phyloP scores from a whole-genome alignment of 768 basidiomycete genomes.

The Coprinellus micaceus region DNA sequence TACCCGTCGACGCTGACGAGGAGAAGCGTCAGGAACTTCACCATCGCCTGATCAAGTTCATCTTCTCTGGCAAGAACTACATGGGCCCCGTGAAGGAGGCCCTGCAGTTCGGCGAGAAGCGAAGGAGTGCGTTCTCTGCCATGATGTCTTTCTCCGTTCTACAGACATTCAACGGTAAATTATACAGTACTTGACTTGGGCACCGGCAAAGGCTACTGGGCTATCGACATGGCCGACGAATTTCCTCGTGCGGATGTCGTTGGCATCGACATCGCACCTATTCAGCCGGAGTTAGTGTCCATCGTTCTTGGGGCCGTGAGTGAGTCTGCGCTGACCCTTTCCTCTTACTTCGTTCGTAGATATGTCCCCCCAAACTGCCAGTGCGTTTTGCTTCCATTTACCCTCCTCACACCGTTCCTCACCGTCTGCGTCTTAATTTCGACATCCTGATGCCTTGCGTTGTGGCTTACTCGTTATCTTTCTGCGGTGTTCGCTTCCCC shows the following conservation, averaged over 20 bases:
- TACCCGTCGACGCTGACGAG: slow-evolving; percentile 67
- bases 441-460: too few species aligned
- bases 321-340: slow-evolving; percentile 19
- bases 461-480: too few species aligned
- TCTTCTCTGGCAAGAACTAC: slow-evolving; percentile 61
- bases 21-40: slow-evolving; percentile 61
- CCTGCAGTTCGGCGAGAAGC: slow-evolving; percentile 47
- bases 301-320: too few species aligned
- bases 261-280: slow-evolving; percentile 69
- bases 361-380: slow-evolving; percentile 64
- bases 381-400: slow-evolving; percentile 39
- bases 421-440: neutral
- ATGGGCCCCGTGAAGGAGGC: slow-evolving; percentile 61
- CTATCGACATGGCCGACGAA: slow-evolving; percentile 70
- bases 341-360: slow-evolving; percentile 28
- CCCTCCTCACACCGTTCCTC: slow-evolving; percentile 2
- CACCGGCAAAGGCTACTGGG: slow-evolving; percentile 66
- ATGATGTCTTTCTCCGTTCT: too few species aligned
- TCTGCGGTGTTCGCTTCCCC: too few species aligned
- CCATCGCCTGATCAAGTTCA: slow-evolving; percentile 65
- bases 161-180: too few species aligned
- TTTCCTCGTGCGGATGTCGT: slow-evolving; percentile 64
- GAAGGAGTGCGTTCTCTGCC: slow-evolving; percentile 31
- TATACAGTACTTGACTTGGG: slow-evolving; percentile 71
- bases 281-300: slow-evolving; percentile 76